Evolutionary conservation across 331 rosid species (phyloP), one percentile per base, ranked within the genome.

Genomic region (Malus hybrid): DNA sequence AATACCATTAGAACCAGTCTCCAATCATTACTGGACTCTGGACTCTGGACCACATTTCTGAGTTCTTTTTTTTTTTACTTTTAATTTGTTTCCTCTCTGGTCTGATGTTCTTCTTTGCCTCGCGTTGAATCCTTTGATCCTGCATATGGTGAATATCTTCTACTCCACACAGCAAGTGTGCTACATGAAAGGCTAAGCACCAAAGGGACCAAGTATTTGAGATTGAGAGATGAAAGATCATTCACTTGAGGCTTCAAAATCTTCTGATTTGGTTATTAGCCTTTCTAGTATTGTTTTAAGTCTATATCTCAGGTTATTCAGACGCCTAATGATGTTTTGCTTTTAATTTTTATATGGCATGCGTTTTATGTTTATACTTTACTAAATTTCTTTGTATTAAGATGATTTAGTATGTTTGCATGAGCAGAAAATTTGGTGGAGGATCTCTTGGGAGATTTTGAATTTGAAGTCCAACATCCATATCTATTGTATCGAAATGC

Each of bases 401-500:
- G 77, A 12, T n/a, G 12, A 29, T 6, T 31, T 8, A 32, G 6
- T 54, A 54, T 70, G 8, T 55, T 71, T 14, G 75, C 32, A 10
- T 56, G 6, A 33, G 12, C 90, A 94, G 99, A 94, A 81, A 94
- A 94, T 77, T 87, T 94, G 80, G 97, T 94, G 89, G 99, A 94
- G 87, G 88, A 94, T 81, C 93, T 94, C 57, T 85, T 94, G 88
- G 97, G 96, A 28, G 97, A 94, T 80, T 94, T 92, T 33, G 97
- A 92, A 88, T 94, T 84, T 69, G 97, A 94, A 88, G 87, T 92
- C 75, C 99, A 94, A 83, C 87, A 86, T 83, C 97, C 99, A 18
- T 94, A 94, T 90, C 87, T 94, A 27, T 82, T 94, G 5, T 94
- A 94, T 83, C 89, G 97, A 82, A 94, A 92, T 86, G 96, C 96